Percentiles rank a stretch among this genome's conserved stretches.
Conservation (phyloP, 2,329 filamentous ascomycete genomes). For the Diaporthe sp. region DNA sequence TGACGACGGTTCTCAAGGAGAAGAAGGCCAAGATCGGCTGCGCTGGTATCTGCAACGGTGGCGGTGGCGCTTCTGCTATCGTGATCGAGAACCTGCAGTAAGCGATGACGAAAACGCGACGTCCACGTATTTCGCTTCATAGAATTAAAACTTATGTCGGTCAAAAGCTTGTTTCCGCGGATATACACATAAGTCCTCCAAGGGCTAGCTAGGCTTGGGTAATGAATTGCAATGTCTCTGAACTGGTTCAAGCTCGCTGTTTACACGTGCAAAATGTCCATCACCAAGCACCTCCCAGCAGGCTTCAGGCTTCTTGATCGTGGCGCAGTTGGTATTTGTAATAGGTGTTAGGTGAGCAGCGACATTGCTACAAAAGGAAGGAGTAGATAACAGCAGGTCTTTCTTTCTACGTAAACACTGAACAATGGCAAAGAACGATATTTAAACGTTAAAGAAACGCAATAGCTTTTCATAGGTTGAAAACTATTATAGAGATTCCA, state of each 20-base stretch:
- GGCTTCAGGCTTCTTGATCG: no score
- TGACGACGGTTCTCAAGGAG: conserved; percentile 89
- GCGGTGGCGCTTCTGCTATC: conserved; percentile 93
- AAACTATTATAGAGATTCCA: no score
- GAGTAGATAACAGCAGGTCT: neutral
- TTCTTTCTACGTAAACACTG: neutral
- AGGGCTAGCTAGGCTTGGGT: conserved; percentile 20
- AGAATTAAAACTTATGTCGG: neutral
- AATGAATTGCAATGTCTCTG: conserved; percentile 12
- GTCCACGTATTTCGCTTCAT: neutral
- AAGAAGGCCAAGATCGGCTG: conserved; percentile 95
- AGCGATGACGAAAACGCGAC: conserved; percentile 43
- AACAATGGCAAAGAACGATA: rapidly evolving
- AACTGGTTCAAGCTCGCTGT: neutral
- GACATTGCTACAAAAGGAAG: neutral
- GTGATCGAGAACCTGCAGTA: conserved; percentile 84
- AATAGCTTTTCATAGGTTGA: no score
- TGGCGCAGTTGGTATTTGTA: neutral
- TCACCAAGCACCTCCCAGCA: no score
- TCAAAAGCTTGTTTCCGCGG: neutral
- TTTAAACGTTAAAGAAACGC: no score
- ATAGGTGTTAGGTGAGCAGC: neutral
- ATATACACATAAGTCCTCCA: neutral
- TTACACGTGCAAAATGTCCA: neutral
- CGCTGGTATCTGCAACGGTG: conserved; percentile 97